Base-by-base conservation (phyloP, 495 filamentous ascomycete genomes). In the Penicillium coffeae region DNA sequence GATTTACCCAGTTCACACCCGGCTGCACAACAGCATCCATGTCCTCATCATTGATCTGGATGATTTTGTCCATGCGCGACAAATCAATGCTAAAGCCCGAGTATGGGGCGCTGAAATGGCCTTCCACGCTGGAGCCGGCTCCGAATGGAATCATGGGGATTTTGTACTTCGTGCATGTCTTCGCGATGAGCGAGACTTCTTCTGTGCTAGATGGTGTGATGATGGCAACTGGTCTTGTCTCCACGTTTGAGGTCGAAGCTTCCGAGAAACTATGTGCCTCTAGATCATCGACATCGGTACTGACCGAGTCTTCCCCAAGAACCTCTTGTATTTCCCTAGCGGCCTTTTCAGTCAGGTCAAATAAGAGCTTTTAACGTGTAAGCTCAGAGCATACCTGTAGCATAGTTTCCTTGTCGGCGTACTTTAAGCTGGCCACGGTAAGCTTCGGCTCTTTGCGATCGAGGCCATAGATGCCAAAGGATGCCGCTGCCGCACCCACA, bases 1-100 rank as follows among this genome's bases (percentile, higher is more conserved):
- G 68, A 37, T 85, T 79, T 82, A 92, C 89, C 89, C 90, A 96
- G n/a, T 84, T 82, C 33, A 96, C 87, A 8, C 83, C 84, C 2
- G 91, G 91, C 58, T 96, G 91, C 8, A 96, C 90, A 5, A 93
- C 85, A 48, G 95, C 73, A 59, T 96, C 91, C 86, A 96, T 86
- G 64, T 96, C 91, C 4, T 86, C 85, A 44, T 87, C 81, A 63
- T 95, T 85, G 39, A 95, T 73, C 35, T 82, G 73, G 21, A 95
- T 33, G 22, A 95, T 86, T 52, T 84, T 76, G 60, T 94, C 83
- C 91, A 96, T 96, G 54, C 73, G 79, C 13, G 81, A 80, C 60
- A 96, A 95, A 58, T 96, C 91, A 35, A 96, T 88, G 46, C 83
- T 89, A 62, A 96, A 78, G 13, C 91, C 91, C 9, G 89, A 88